Evolutionary conservation across 2,329 filamentous ascomycete species (phyloP).

Genomic region (Ophidiomyces ophidiicola): DNA sequence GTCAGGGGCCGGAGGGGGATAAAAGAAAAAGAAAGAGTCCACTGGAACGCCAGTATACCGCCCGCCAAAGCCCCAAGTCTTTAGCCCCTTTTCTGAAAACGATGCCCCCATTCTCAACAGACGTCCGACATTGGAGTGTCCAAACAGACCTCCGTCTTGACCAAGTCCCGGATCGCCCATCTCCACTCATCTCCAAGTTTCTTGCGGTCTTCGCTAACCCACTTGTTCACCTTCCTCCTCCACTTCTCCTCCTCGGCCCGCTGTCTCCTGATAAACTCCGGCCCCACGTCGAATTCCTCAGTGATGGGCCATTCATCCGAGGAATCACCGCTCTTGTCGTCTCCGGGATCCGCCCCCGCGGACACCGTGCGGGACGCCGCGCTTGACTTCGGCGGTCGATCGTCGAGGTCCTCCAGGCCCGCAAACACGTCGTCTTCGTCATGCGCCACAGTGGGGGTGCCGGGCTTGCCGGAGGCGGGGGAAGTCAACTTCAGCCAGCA

Average conservation of each 20-base stretch:
- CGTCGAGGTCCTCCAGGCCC: conserved; percentile 83
- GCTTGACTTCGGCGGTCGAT: conserved; percentile 34
- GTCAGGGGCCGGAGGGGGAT: conserved; percentile 9
- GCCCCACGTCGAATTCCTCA: conserved; percentile 95
- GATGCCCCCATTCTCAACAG: conserved; percentile 2
- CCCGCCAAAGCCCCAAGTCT: neutral
- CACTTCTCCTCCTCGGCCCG: conserved; percentile 85
- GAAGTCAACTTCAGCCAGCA: conserved; percentile 77
- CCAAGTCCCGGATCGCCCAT: conserved; percentile 54
- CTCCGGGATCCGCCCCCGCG: conserved; percentile 18
- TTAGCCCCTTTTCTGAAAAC: neutral
- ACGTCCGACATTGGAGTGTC: neutral
- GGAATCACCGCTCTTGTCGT: conserved; percentile 34
- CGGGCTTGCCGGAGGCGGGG: conserved; percentile 28
- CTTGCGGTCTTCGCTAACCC: conserved; percentile 52
- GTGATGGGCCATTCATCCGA: conserved; percentile 72
- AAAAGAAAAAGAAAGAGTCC: conserved; percentile 9
- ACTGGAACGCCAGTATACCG: conserved; percentile 1
- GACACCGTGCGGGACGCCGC: conserved; percentile 7
- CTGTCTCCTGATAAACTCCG: conserved; percentile 80
- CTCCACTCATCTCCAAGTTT: conserved; percentile 50
- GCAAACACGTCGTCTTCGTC: conserved; percentile 91
- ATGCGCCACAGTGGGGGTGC: conserved; percentile 43
- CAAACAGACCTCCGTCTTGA: conserved; percentile 17
- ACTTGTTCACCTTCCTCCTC: conserved; percentile 75